Conservation (phyloP, 1,284 basidiomycete species). For the Dichomitus squalens region DNA sequence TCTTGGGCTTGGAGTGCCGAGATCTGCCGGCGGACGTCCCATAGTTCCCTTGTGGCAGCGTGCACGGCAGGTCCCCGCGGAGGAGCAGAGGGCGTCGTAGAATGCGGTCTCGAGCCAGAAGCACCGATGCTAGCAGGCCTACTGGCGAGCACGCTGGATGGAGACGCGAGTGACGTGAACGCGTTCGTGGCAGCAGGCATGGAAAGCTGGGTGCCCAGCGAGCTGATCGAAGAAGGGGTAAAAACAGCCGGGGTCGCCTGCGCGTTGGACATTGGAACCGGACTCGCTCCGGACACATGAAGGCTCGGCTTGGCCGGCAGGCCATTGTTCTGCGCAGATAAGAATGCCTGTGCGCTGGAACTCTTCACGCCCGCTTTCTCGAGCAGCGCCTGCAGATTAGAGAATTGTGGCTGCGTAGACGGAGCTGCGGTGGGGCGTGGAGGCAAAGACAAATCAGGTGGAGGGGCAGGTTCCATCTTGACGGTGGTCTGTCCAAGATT, state of each 20-base stretch:
- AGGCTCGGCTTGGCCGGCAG: neutral
- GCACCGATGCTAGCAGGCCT: neutral
- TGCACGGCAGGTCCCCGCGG: constrained; percentile 7
- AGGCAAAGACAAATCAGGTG: constrained; percentile 12
- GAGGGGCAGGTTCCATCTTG: constrained; percentile 15
- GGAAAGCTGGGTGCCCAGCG: neutral
- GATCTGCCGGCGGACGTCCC: constrained; percentile 38
- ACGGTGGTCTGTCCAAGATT: constrained; percentile 4
- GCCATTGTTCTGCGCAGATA: constrained; percentile 8
- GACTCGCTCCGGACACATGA: neutral
- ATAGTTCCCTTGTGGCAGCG: constrained; percentile 34
- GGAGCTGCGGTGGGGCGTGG: constrained; percentile 2
- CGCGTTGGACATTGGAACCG: neutral
- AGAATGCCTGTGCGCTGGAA: constrained; percentile 16
- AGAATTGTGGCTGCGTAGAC: constrained; percentile 12
- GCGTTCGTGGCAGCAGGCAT: neutral
- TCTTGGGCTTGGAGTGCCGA: constrained; percentile 37
- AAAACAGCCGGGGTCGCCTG: neutral
- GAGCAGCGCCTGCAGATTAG: constrained; percentile 21
- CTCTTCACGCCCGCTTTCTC: constrained; percentile 23
- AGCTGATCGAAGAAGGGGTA: neutral
- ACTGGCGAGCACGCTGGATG: neutral
- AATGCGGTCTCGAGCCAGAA: neutral
- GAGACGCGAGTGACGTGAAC: neutral
- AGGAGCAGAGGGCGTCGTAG: neutral